These are phyloP conservation scores for Aureoboletus auriporus DNA, from an alignment of 768 basidiomycete species.

Conservation along the genomic window DNA sequence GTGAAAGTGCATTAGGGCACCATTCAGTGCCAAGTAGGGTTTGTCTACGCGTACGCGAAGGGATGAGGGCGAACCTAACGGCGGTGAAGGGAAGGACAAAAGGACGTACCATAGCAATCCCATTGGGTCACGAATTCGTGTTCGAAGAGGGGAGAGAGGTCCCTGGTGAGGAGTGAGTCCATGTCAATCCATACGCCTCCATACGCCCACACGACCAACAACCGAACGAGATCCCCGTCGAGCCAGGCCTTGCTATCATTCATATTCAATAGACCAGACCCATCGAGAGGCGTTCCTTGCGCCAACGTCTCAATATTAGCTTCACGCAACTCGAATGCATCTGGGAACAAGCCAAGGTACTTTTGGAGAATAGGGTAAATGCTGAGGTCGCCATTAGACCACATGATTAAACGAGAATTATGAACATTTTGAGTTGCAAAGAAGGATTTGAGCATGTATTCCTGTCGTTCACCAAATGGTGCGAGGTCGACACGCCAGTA, in stretches of 20 bases:
- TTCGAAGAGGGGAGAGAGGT: conserved; percentile 81
- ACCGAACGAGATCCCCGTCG: conserved; percentile 88
- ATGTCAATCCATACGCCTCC: conserved; percentile 98
- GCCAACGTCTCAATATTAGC: conserved; percentile 70
- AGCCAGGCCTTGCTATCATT: conserved; percentile 86
- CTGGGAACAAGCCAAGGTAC: conserved; percentile 62
- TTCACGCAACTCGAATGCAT: conserved; percentile 63
- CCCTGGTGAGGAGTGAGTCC: conserved; percentile 90
- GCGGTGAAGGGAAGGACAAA: background rate
- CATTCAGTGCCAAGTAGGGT: conserved; percentile 77
- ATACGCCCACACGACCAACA: conserved; percentile 83
- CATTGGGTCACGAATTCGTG: conserved; percentile 98
- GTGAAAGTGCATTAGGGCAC: conserved; percentile 91
- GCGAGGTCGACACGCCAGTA: conserved; percentile 94
- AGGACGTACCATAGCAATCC: conserved; percentile 88
- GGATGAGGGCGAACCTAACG: background rate
- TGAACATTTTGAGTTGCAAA: conserved; percentile 83
- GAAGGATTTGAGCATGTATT: conserved; percentile 89
- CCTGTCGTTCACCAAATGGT: conserved; percentile 76
- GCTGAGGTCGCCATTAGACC: conserved; percentile 84
- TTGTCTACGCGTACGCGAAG: conserved; percentile 48
- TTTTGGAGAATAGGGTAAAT: conserved; percentile 51
- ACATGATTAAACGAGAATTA: conserved; percentile 68
- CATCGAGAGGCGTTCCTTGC: conserved; percentile 71
- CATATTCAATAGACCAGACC: conserved; percentile 53